phyloP scores from a whole-genome alignment of 176 grass and related monocot species.

The Eleusine coracana region DNA sequence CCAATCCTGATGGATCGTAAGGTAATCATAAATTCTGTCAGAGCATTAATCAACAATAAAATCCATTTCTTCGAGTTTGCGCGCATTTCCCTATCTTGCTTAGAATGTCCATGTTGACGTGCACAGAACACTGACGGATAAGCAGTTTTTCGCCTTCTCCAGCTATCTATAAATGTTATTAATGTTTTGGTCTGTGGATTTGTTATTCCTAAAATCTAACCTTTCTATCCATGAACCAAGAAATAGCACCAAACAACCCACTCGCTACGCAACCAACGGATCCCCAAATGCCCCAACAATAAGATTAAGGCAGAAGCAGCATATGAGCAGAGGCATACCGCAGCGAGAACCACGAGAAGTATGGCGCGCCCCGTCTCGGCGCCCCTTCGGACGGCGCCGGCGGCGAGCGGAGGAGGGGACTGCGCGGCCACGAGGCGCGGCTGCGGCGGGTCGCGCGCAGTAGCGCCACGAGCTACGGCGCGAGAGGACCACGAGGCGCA shows the following conservation, averaged over 20 bases:
- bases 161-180: not conserved
- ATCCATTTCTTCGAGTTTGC: not conserved
- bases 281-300: not conserved
- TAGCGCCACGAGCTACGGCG: not conserved
- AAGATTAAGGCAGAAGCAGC: not conserved
- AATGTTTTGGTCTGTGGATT: not conserved
- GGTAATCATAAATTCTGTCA: not conserved
- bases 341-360: conserved; percentile 30
- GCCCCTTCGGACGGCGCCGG: conserved; percentile 12
- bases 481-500: not conserved
- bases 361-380: conserved; percentile 36
- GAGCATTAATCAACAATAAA: not conserved
- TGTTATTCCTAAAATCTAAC: not conserved
- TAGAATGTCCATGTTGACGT: not conserved
- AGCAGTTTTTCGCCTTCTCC: not conserved
- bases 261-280: not conserved
- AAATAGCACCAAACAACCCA: not conserved
- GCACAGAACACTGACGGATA: not conserved
- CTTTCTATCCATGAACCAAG: not conserved
- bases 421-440: conserved; percentile 18
- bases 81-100: not conserved
- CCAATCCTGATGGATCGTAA: not conserved
- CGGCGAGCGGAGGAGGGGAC: conserved; percentile 35
- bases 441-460: not conserved
- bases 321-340: not conserved